Percentiles rank a stretch among this genome's conserved stretches.
These are phyloP conservation scores for Helicostylum pulchrum DNA, from an alignment of 192 early-diverging fungal species.

Conservation along the genomic window DNA sequence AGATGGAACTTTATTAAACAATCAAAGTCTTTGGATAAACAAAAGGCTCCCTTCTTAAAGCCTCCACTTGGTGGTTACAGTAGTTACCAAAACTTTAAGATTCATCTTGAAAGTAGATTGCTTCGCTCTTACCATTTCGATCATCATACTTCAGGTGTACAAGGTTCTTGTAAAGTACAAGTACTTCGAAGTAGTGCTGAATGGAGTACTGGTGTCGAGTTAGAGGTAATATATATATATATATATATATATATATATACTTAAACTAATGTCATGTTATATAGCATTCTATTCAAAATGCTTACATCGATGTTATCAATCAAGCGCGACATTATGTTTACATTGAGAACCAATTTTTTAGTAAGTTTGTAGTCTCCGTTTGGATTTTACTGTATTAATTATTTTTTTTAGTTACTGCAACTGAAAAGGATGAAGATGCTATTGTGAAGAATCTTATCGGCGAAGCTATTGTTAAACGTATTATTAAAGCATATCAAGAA, in stretches of 20 bases:
- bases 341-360: slow-evolving; percentile 92
- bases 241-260: neutral
- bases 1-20: slow-evolving; percentile 87
- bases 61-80: slow-evolving; percentile 41
- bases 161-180: slow-evolving; percentile 60
- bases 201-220: slow-evolving; percentile 65
- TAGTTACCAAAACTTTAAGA: slow-evolving; percentile 21
- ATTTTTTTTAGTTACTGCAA: slow-evolving; percentile 44
- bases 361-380: slow-evolving; percentile 35
- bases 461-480: slow-evolving; percentile 74
- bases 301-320: slow-evolving; percentile 70
- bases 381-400: neutral
- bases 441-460: slow-evolving; percentile 81
- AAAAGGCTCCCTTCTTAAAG: slow-evolving; percentile 62
- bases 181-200: slow-evolving; percentile 62
- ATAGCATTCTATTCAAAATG: slow-evolving; percentile 71
- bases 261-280: neutral
- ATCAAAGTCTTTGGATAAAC: slow-evolving; percentile 54
- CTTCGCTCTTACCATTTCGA: slow-evolving; percentile 47
- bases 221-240: slow-evolving; percentile 39
- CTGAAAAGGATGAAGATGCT: slow-evolving; percentile 35
- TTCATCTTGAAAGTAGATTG: slow-evolving; percentile 46
- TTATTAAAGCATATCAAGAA: slow-evolving; percentile 63
- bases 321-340: slow-evolving; percentile 79
- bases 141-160: slow-evolving; percentile 48